Conservation (phyloP, 1,284 basidiomycete species). For the Mycosarcoma mackinlayi region DNA sequence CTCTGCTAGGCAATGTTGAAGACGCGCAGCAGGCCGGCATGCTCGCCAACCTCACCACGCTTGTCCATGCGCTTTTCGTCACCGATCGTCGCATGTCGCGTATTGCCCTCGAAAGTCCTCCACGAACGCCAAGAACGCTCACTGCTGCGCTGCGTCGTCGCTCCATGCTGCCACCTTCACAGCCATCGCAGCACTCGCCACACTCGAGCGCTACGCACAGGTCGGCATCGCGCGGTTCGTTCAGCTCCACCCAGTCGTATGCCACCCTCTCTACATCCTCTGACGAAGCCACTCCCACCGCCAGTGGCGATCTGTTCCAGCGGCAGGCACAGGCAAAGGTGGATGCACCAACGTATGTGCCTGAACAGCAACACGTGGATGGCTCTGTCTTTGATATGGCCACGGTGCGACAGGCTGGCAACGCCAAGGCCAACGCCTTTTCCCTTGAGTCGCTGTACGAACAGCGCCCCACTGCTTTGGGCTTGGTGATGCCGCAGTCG, state of each 20-base stretch:
- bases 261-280: constrained; percentile 28
- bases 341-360: not conserved
- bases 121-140: constrained; percentile 23
- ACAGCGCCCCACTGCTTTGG: constrained; percentile 2
- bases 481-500: constrained; percentile 15
- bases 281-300: constrained; percentile 17
- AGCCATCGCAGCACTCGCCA: constrained; percentile 18
- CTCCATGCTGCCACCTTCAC: constrained; percentile 8
- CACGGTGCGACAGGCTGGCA: constrained; percentile 11
- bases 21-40: constrained; percentile 12
- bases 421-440: constrained; percentile 7
- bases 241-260: constrained; percentile 25
- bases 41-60: constrained; percentile 18
- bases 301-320: constrained; percentile 7
- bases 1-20: not conserved
- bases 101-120: constrained; percentile 23
- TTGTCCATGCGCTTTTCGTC: constrained; percentile 13
- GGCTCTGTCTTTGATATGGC: constrained; percentile 39
- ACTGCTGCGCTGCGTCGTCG: constrained; percentile 19
- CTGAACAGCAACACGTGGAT: constrained; percentile 31
- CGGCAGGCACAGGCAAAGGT: constrained; percentile 16
- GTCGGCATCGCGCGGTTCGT: constrained; percentile 22
- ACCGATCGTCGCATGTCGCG: constrained; percentile 26
- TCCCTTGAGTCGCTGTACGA: constrained; percentile 29
- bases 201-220: constrained; percentile 16